Base-by-base conservation (phyloP, 1,284 basidiomycete species). In the Ustilago vetiveriae region DNA sequence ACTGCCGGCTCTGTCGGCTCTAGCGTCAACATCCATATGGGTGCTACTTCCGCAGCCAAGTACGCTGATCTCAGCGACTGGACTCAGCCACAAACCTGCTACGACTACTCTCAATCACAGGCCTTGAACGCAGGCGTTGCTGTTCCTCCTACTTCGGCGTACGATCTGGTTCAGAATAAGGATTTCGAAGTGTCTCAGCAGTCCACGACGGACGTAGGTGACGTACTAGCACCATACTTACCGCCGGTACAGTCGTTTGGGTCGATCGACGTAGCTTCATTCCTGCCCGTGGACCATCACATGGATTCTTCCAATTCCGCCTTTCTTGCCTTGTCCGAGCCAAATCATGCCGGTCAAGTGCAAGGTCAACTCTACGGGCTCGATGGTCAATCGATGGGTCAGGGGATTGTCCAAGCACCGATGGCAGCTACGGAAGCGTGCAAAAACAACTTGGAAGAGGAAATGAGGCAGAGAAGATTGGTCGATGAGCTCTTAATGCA, bases 401-500 rank as follows among this genome's bases (percentile, higher is more conserved):
- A 53, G 14, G 50, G 45, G 4, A 27, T 17, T 2, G 42, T 51
- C 26, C 8, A 22, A 8, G 29, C 14, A 13, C 7, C 19, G 11
- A 19, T 7, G 9, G 19, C 36, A 37, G 36, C 3, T n/a, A 4
- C 3, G 6, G 4, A 29, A 17, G 19, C 3, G 21, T 2, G 24
- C 24, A 26, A 10, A 2, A 26, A 39, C 23, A n/a, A 21, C 13
- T 4, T 26, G 6, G 27, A 54, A 17, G 54, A 64, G 30, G 48
- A 51, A n/a, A 32, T 29, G 22, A 36, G 62, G n/a, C 62, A 58
- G 42, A 30, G 47, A 4, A 24, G 41, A 11, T 54, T 42, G n/a
- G 44, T 58, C 3, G 40, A 65, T n/a, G 27, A 54, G 33, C 42
- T 65, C 4, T 36, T 65, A 11, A 27, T 26, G 23, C 58, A 60